Conservation (phyloP, 2,329 filamentous ascomycete genomes). For the Colletotrichum acutatum region DNA sequence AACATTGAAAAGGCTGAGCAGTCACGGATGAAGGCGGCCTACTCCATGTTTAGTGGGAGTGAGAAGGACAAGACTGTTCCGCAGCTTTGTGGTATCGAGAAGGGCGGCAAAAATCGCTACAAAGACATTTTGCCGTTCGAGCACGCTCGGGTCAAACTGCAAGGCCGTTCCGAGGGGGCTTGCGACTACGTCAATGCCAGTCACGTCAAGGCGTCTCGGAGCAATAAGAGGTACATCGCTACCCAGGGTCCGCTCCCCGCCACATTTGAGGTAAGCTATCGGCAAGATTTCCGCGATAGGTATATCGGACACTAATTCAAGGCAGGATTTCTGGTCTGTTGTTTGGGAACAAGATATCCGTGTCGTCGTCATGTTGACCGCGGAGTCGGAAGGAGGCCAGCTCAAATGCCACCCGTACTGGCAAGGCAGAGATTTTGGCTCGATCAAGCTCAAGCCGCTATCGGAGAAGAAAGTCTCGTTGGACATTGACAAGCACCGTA, state of each 20-base stretch:
- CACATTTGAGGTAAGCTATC: conserved; percentile 81
- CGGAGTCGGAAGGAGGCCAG: conserved; percentile 91
- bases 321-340: conserved; percentile 95
- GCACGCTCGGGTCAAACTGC: conserved; percentile 86
- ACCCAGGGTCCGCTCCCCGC: conserved; percentile 93
- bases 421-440: conserved; percentile 81
- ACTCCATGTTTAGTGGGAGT: conserved; percentile 58
- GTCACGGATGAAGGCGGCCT: conserved; percentile 88
- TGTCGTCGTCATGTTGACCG: conserved; percentile 96
- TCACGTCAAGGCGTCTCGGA: conserved; percentile 81
- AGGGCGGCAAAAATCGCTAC: conserved; percentile 95
- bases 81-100: conserved; percentile 91
- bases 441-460: conserved; percentile 78
- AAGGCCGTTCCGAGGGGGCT: conserved; percentile 71
- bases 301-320: background rate
- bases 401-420: conserved; percentile 97
- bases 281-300: too few relatives aligned
- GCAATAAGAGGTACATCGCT: conserved; percentile 93
- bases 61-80: conserved; percentile 39
- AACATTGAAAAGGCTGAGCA: conserved; percentile 87
- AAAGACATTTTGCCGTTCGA: conserved; percentile 98
- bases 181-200: conserved; percentile 98
- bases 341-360: conserved; percentile 97
- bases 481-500: conserved; percentile 69
- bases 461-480: conserved; percentile 87